Conservation (phyloP, 495 filamentous ascomycete genomes). For the Trichoderma orchidacearum region DNA sequence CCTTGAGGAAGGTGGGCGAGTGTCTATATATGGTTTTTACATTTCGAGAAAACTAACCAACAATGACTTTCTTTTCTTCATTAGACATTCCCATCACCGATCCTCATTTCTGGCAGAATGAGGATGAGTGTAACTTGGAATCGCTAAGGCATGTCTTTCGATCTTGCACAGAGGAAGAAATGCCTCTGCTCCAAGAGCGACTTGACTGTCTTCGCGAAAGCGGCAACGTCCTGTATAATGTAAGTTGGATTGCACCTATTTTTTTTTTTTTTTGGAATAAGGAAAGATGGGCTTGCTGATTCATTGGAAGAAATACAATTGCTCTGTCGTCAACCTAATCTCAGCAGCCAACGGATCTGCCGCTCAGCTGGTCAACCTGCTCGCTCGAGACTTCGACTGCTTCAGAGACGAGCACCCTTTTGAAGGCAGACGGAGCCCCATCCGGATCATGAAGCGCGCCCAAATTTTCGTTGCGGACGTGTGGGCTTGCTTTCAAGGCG, state of each 20-base stretch:
- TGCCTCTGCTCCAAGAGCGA: slow-evolving; percentile 71
- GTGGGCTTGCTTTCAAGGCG: slow-evolving; percentile 85
- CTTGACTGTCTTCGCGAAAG: slow-evolving; percentile 73
- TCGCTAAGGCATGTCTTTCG: slow-evolving; percentile 67
- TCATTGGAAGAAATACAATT: slow-evolving; percentile 55
- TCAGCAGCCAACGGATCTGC: slow-evolving; percentile 66
- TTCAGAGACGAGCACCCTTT: slow-evolving; percentile 72
- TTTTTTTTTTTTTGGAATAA: background rate
- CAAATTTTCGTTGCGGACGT: slow-evolving; percentile 93
- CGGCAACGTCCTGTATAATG: slow-evolving; percentile 69
- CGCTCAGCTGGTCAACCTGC: slow-evolving; percentile 66
- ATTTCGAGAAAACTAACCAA: too few species aligned
- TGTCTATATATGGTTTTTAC: slow-evolving; percentile 1
- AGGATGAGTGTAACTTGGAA: slow-evolving; percentile 62
- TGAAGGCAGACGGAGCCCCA: slow-evolving; percentile 47
- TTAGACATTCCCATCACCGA: slow-evolving; percentile 79
- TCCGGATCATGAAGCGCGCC: slow-evolving; percentile 82
- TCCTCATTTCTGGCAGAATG: slow-evolving; percentile 74
- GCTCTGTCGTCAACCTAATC: slow-evolving; percentile 61
- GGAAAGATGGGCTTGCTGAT: slow-evolving; percentile 8
- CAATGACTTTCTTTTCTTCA: background rate
- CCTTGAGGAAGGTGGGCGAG: slow-evolving; percentile 63
- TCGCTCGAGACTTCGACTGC: slow-evolving; percentile 68
- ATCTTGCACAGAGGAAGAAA: slow-evolving; percentile 72
- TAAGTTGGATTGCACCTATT: slow-evolving; percentile 25